These are phyloP conservation scores for Eucalyptus albens DNA, from an alignment of 345 rosid genomes.

Conservation along the genomic window DNA sequence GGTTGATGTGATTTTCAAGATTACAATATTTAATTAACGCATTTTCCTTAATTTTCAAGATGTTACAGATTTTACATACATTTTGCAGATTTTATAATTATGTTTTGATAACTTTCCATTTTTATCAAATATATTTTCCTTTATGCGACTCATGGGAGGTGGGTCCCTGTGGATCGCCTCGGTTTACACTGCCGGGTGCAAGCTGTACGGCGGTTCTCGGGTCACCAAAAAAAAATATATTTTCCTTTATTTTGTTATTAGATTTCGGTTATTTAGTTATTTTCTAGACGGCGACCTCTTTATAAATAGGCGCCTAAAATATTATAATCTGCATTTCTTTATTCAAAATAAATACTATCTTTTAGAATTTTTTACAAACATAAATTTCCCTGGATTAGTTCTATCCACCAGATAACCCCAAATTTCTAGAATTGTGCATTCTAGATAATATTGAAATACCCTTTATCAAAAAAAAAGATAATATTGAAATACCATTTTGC, in stretches of 20 bases:
- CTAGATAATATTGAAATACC: neutral
- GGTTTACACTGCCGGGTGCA: accelerated
- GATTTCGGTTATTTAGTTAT: no score
- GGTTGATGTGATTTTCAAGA: accelerated
- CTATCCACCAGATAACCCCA: neutral
- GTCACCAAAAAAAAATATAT: no score
- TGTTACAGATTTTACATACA: accelerated
- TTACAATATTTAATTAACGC: no score
- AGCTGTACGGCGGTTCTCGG: accelerated
- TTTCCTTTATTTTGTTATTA: no score
- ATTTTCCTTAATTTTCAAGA: accelerated
- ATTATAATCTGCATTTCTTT: no score
- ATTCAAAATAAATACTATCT: no score
- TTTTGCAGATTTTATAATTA: no score
- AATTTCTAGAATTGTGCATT: neutral
- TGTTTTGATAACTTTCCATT: no score
- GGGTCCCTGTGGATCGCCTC: accelerated
- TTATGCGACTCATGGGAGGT: no score
- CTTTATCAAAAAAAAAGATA: neutral
- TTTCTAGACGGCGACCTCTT: accelerated
- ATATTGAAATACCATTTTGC: neutral
- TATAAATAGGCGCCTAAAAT: accelerated
- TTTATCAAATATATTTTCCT: no score
- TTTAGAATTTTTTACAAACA: no score
- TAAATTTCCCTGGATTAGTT: accelerated